phyloP scores from a whole-genome alignment of 108 stramenopile genomes.

The Parmales sp. region DNA sequence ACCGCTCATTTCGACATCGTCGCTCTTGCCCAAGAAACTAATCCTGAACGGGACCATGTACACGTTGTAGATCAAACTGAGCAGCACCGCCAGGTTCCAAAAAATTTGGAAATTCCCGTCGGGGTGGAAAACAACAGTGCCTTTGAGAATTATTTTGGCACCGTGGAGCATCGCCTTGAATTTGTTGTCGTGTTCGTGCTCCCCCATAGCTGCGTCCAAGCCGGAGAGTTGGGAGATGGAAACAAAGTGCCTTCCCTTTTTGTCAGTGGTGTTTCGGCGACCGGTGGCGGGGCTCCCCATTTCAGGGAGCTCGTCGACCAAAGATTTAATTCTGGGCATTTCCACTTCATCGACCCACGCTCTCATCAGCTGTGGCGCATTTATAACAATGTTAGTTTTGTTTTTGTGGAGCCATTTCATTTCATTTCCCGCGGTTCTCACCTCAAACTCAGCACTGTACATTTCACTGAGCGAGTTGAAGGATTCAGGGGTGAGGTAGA shows the following conservation, averaged over 20 bases:
- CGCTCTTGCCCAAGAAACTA: conserved; percentile 26
- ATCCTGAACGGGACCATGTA: conserved; percentile 28
- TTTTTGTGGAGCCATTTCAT: no score
- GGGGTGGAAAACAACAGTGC: conserved; percentile 21
- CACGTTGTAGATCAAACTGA: conserved; percentile 26
- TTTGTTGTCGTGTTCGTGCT: neutral
- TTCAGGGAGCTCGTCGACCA: no score
- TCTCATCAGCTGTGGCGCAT: no score
- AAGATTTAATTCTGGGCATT: no score
- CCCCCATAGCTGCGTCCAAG: neutral
- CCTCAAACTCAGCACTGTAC: no score
- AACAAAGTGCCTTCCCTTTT: neutral
- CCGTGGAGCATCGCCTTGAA: neutral
- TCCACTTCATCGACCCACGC: no score
- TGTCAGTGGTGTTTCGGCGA: neutral
- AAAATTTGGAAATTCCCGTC: conserved; percentile 25
- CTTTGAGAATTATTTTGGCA: neutral
- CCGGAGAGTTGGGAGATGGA: neutral
- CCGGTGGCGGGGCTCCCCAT: no score
- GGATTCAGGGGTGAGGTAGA: no score
- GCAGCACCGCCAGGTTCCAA: conserved; percentile 30
- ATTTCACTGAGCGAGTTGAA: no score
- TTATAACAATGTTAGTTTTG: no score
- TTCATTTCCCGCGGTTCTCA: no score
- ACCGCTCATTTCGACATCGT: no score